A percentile compares a stretch with the other conserved stretches of the same genome.
Evolutionary conservation across 2,329 filamentous ascomycete species (phyloP).

Genomic region (Helminthosporium solani): DNA sequence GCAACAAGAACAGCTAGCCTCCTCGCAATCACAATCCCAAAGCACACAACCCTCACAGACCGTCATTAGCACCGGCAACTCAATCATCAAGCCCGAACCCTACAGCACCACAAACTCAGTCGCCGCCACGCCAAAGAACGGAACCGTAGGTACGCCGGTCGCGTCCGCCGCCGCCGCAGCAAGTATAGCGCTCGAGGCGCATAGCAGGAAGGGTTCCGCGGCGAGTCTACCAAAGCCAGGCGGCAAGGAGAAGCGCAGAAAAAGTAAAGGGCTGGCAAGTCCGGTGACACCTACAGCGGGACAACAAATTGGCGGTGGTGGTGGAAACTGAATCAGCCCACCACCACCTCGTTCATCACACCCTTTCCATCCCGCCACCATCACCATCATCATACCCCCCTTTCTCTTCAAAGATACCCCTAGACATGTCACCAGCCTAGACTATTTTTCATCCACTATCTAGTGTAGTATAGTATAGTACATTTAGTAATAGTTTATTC

Average conservation of each 20-base stretch:
- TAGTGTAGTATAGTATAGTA: no score
- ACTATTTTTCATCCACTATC: no score
- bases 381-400: no score
- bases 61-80: conserved; percentile 23
- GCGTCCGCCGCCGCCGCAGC: conserved; percentile 7
- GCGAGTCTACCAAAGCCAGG: conserved; percentile 25
- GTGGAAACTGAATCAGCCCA: neutral
- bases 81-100: conserved; percentile 21
- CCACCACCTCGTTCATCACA: neutral
- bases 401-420: no score
- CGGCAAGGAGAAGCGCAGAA: conserved; percentile 35
- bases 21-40: neutral
- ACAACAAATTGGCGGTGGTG: neutral
- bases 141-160: conserved; percentile 11
- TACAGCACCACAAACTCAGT: conserved; percentile 31
- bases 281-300: conserved; percentile 30
- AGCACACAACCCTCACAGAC: conserved; percentile 13
- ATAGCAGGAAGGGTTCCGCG: conserved; percentile 28
- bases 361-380: no score
- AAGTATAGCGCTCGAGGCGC: conserved; percentile 1
- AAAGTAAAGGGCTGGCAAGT: conserved; percentile 40
- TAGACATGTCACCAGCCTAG: no score
- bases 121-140: conserved; percentile 31
- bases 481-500: no score
- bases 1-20: conserved; percentile 11